Conservation (phyloP, 768 basidiomycete genomes). For the Cyathus striatus region DNA sequence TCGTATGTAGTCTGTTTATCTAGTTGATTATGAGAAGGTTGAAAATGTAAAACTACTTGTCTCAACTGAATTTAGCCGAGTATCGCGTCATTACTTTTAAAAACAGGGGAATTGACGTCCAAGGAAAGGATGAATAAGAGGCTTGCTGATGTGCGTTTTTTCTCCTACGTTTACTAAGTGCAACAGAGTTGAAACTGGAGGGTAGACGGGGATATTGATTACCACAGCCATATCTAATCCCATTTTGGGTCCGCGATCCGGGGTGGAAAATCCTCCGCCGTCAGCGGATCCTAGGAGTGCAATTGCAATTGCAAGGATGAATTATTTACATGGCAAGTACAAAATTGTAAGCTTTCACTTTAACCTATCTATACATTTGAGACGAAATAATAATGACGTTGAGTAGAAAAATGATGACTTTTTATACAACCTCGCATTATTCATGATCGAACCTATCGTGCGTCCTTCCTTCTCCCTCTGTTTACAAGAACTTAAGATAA, state of each 20-base stretch:
- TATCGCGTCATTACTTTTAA: background rate
- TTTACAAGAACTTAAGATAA: background rate
- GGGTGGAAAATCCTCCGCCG: background rate
- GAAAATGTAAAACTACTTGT: background rate
- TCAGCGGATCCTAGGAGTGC: background rate
- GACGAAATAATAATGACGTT: background rate
- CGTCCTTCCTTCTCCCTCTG: background rate
- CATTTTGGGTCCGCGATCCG: background rate
- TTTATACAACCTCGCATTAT: background rate
- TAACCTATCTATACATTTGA: background rate
- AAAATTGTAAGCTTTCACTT: background rate
- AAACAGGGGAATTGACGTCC: background rate
- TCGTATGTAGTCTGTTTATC: constrained; percentile 1
- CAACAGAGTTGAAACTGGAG: background rate
- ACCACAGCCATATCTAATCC: background rate
- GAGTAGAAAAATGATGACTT: background rate
- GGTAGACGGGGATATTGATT: background rate
- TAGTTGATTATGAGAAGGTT: background rate
- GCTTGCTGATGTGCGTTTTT: background rate
- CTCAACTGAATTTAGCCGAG: background rate
- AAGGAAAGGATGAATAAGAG: background rate
- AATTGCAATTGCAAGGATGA: background rate
- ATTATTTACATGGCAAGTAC: background rate
- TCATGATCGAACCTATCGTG: constrained; percentile 1
- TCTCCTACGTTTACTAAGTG: too few relatives aligned